Evolutionary conservation across 768 basidiomycete species (phyloP).

Genomic region (Mycena amicta): DNA sequence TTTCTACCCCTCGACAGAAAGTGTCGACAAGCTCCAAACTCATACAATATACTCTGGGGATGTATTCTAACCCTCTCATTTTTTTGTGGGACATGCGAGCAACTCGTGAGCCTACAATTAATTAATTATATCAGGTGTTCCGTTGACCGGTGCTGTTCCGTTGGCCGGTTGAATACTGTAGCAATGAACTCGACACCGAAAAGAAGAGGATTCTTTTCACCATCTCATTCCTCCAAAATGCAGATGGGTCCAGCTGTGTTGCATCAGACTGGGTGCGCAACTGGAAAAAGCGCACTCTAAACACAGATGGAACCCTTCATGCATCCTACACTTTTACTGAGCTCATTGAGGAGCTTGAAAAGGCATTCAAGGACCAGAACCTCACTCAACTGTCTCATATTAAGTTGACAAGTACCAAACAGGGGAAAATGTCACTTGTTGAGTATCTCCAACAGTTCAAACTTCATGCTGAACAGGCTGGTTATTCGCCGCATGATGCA

Average conservation of each 20-base stretch:
- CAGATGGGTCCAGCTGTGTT: neutral
- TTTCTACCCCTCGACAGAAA: neutral
- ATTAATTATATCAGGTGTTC: neutral
- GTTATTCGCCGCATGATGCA: no score
- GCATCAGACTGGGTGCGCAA: neutral
- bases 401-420: constrained; percentile 1
- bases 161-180: neutral
- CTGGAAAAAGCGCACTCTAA: neutral
- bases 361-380: constrained; percentile 5
- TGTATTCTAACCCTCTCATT: neutral
- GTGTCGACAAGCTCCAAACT: neutral
- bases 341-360: neutral
- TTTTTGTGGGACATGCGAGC: neutral
- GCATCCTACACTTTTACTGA: neutral
- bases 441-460: no score
- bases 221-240: neutral
- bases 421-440: no score
- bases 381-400: neutral
- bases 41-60: neutral
- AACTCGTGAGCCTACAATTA: neutral
- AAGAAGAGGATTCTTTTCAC: neutral
- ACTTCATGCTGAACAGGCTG: no score
- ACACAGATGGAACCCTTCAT: neutral
- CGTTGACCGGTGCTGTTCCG: neutral
- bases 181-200: neutral